These are phyloP conservation scores for Podila epigama DNA, from an alignment of 192 early-diverging fungal genomes.

Conservation along the genomic window DNA sequence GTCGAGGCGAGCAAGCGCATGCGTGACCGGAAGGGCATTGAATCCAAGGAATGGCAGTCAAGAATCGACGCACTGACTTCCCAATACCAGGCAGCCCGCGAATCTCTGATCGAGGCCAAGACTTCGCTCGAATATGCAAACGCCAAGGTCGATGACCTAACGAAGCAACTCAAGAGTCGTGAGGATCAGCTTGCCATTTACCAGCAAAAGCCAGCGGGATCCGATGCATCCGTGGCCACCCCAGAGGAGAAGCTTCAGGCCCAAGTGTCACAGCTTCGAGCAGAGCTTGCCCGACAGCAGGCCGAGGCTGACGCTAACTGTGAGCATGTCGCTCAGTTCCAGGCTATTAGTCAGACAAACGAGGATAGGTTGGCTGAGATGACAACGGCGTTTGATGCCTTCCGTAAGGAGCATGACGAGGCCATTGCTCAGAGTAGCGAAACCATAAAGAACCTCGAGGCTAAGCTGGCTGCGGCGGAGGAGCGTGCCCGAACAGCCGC, in stretches of 20 bases:
- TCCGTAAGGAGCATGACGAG: conserved; percentile 61
- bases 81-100: conserved; percentile 48
- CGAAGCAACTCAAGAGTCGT: conserved; percentile 53
- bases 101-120: conserved; percentile 48
- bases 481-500: conserved; percentile 32
- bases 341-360: conserved; percentile 63
- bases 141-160: conserved; percentile 53
- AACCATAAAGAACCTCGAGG: conserved; percentile 42
- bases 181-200: conserved; percentile 55
- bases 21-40: conserved; percentile 45
- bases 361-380: conserved; percentile 72
- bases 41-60: conserved; percentile 49
- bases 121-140: conserved; percentile 56
- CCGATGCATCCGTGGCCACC: conserved; percentile 20
- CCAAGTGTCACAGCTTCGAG: conserved; percentile 53
- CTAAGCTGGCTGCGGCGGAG: conserved; percentile 23
- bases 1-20: conserved; percentile 30
- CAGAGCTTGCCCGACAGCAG: conserved; percentile 59
- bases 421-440: conserved; percentile 33
- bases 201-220: conserved; percentile 34
- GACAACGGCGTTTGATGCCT: conserved; percentile 72
- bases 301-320: conserved; percentile 61
- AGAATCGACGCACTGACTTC: conserved; percentile 41
- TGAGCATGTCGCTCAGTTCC: conserved; percentile 60
- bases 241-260: conserved; percentile 41